Evolutionary conservation across 2,329 filamentous ascomycete species (phyloP).

Genomic region (Penicillium sclerotigenum): DNA sequence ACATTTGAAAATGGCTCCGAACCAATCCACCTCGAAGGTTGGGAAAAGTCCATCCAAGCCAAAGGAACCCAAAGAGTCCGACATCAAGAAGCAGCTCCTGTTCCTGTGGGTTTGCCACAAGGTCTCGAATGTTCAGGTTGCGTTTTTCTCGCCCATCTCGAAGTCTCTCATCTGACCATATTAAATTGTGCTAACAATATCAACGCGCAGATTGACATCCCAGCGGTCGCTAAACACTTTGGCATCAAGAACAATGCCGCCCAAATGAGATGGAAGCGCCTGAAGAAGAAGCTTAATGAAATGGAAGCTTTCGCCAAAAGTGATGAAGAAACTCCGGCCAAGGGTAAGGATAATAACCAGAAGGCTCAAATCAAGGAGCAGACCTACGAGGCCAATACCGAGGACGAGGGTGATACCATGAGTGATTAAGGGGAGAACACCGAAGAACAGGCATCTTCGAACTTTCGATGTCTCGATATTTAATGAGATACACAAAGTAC

Average conservation of each 20-base stretch:
- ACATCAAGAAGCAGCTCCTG: neutral
- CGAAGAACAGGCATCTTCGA: neutral
- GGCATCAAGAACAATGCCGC: neutral
- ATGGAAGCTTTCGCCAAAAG: neutral
- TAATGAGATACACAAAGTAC: neutral
- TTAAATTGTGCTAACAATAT: neutral
- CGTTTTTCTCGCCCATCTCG: neutral
- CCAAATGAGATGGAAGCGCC: neutral
- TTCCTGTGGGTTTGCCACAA: slow-evolving; percentile 1
- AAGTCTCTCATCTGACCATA: too few species aligned
- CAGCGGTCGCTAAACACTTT: neutral
- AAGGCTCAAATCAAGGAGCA: neutral
- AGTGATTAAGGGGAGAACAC: neutral
- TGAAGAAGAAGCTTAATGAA: neutral
- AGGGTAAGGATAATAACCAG: neutral
- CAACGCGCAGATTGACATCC: neutral
- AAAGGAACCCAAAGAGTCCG: neutral
- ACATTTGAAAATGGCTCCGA: neutral
- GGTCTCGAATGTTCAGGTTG: neutral
- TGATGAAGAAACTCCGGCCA: neutral
- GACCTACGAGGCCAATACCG: neutral
- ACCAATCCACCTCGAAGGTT: neutral
- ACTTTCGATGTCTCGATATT: neutral
- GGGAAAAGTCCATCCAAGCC: neutral
- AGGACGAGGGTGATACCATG: neutral